These are phyloP conservation scores for Metschnikowia lochheadii DNA, from an alignment of 805 yeast genomes.

Conservation along the genomic window DNA sequence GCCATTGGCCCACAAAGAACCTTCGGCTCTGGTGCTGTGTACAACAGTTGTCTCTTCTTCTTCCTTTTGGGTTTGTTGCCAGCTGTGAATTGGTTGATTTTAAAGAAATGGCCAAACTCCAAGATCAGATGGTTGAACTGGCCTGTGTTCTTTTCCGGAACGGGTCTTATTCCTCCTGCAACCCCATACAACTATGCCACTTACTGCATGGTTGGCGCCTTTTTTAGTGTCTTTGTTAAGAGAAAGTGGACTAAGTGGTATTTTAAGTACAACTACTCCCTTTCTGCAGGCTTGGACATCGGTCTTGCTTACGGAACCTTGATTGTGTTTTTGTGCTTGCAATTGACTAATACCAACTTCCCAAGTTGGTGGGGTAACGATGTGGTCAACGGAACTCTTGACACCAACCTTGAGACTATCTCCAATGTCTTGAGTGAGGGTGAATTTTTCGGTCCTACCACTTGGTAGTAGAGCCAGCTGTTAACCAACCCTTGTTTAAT, in stretches of 20 bases:
- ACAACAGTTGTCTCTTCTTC: slow-evolving; percentile 27
- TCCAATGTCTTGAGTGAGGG: slow-evolving; percentile 31
- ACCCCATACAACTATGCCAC: slow-evolving; percentile 63
- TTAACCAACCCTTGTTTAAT: background rate
- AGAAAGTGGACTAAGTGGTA: slow-evolving; percentile 42
- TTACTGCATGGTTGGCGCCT: slow-evolving; percentile 41
- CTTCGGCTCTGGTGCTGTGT: slow-evolving; percentile 16
- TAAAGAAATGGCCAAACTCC: slow-evolving; percentile 41
- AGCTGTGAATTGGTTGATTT: slow-evolving; percentile 33
- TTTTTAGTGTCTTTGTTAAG: slow-evolving; percentile 38
- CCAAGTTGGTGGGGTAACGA: slow-evolving; percentile 66
- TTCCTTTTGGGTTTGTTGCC: slow-evolving; percentile 38
- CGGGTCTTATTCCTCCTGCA: slow-evolving; percentile 70
- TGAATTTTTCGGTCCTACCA: slow-evolving; percentile 44
- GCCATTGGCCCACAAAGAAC: slow-evolving; percentile 31
- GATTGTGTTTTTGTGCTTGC: slow-evolving; percentile 34
- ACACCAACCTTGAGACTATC: slow-evolving; percentile 30
- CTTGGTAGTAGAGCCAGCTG: slow-evolving; percentile 34
- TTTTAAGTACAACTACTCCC: slow-evolving; percentile 42
- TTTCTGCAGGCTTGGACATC: slow-evolving; percentile 43
- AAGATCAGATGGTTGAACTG: slow-evolving; percentile 29
- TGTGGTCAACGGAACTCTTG: slow-evolving; percentile 40
- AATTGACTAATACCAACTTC: slow-evolving; percentile 21
- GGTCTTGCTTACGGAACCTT: slow-evolving; percentile 41
- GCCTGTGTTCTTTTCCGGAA: slow-evolving; percentile 43